Evolutionary conservation across 257 asterid genomes (phyloP).

Genomic region (Salvia splendens): DNA sequence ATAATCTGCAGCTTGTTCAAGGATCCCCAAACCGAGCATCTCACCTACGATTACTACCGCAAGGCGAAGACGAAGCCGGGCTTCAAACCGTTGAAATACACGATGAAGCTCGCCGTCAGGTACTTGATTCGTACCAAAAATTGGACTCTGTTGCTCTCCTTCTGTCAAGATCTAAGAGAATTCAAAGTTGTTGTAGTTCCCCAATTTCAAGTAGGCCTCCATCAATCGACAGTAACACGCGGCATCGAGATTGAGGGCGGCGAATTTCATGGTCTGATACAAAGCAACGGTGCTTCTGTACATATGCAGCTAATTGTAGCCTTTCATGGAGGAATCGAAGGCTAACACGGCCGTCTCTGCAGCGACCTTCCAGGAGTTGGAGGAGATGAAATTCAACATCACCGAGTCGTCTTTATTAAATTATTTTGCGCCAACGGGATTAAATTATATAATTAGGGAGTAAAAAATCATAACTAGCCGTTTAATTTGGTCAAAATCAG

Average conservation of each 20-base stretch:
- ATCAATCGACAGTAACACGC: constrained; percentile 55
- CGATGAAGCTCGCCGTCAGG: no score
- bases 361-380: constrained; percentile 49
- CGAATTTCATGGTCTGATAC: no score
- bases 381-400: constrained; percentile 20
- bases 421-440: neutral
- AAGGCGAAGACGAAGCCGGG: constrained; percentile 51
- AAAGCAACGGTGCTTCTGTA: rapidly evolving
- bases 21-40: constrained; percentile 58
- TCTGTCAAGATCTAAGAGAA: constrained; percentile 54
- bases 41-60: constrained; percentile 55
- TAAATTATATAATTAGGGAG: no score
- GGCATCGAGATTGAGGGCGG: constrained; percentile 26
- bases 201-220: constrained; percentile 57
- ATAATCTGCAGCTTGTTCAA: constrained; percentile 59
- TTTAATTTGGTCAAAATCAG: no score
- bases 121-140: constrained; percentile 56
- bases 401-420: constrained; percentile 18
- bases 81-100: constrained; percentile 55
- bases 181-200: constrained; percentile 52
- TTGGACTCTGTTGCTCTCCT: constrained; percentile 49
- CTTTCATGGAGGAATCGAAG: no score
- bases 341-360: constrained; percentile 14
- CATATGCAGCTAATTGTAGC: no score
- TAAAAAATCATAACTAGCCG: no score